Conservation (phyloP, 257 asterid genomes). For the Nicotiana noctiflora region DNA sequence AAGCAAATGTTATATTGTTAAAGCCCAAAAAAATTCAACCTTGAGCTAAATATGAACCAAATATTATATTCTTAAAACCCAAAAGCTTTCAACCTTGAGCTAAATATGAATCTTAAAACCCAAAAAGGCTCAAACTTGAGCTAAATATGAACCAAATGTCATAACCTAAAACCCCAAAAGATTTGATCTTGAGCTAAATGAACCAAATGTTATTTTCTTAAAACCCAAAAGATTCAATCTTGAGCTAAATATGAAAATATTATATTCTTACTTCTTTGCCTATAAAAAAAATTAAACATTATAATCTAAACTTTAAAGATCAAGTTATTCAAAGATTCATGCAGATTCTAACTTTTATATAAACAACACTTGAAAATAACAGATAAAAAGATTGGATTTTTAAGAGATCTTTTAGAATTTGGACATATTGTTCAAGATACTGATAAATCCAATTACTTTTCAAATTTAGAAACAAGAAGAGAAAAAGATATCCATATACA, state of each 20-base stretch:
- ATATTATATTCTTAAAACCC: neutral
- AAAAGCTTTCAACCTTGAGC: neutral
- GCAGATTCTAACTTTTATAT: neutral
- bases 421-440: neutral
- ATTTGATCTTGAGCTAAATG: neutral
- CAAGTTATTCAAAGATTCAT: neutral
- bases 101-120: neutral
- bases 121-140: neutral
- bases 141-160: neutral
- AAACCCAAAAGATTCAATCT: neutral
- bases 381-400: neutral
- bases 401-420: neutral
- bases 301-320: neutral
- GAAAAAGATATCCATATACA: neutral
- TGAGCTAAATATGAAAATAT: neutral
- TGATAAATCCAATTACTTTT: neutral
- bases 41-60: neutral
- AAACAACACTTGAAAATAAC: neutral
- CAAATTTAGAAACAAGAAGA: neutral
- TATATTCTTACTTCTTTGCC: neutral
- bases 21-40: neutral
- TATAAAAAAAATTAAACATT: neutral
- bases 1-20: neutral
- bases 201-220: neutral
- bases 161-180: neutral